phyloP scores from a whole-genome alignment of 139 green algal species.

The Eudorina sp. region DNA sequence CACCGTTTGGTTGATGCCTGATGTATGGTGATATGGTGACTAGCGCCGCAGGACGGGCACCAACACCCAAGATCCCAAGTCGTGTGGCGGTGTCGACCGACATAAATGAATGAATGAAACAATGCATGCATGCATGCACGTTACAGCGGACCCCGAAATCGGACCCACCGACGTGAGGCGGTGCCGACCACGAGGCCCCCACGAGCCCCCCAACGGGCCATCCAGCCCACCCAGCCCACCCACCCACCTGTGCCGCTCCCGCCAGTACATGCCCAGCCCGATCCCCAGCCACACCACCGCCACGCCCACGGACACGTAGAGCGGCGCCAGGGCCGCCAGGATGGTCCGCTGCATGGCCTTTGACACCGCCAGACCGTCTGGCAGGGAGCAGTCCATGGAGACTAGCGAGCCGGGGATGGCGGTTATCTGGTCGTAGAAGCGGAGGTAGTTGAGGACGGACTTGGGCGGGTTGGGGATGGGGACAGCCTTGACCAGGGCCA shows the following conservation, averaged over 20 bases:
- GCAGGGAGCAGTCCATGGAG: constrained; percentile 19
- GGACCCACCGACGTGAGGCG: no score
- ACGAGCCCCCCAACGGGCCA: no score
- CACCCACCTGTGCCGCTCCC: not conserved
- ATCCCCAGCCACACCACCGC: not conserved
- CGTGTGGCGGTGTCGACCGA: no score
- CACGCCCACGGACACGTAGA: constrained; percentile 4
- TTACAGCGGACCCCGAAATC: no score
- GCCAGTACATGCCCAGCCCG: not conserved
- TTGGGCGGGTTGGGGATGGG: constrained; percentile 6
- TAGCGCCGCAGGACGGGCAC: no score
- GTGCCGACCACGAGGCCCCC: no score
- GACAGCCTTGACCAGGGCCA: not conserved
- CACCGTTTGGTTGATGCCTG: no score
- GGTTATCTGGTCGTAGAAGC: constrained; percentile 38
- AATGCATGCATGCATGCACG: no score
- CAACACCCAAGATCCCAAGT: no score
- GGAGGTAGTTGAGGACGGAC: constrained; percentile 1
- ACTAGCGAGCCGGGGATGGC: constrained; percentile 21
- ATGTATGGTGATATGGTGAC: no score
- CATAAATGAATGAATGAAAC: no score
- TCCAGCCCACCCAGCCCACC: no score
- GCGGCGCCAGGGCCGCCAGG: constrained; percentile 16
- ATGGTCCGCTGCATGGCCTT: constrained; percentile 35
- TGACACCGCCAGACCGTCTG: not conserved